phyloP scores from a whole-genome alignment of 257 asterid species.

The Apocynum venetum region DNA sequence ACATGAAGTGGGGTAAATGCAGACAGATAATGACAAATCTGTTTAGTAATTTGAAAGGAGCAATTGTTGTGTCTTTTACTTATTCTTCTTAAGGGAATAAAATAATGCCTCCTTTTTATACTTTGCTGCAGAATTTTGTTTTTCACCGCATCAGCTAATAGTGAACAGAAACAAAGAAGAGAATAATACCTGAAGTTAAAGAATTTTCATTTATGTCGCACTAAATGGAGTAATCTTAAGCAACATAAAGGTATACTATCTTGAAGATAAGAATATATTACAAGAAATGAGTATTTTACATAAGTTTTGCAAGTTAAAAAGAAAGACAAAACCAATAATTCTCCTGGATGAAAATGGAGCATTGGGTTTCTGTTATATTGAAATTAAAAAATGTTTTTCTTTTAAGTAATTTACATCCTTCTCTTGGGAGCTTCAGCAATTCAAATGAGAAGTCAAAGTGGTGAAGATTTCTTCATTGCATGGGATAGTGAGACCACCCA shows the following conservation, averaged over 20 bases:
- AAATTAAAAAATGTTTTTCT: neutral
- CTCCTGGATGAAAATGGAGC: neutral
- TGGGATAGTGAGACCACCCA: conserved; percentile 45
- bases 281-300: neutral
- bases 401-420: neutral
- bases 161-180: neutral
- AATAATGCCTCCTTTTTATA: neutral
- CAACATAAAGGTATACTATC: neutral
- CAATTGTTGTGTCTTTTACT: neutral
- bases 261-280: neutral
- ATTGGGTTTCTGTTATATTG: neutral
- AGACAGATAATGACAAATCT: too few species aligned
- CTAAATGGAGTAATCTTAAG: neutral
- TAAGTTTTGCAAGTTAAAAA: neutral
- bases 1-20: neutral
- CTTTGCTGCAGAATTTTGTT: too few species aligned
- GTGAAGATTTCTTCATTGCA: too few species aligned
- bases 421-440: too few species aligned
- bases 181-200: neutral
- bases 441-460: neutral
- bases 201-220: too few species aligned
- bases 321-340: neutral
- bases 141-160: neutral
- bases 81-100: neutral
- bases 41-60: neutral